Evolutionary conservation across 1,284 basidiomycete species (phyloP).

Genomic region (Pseudozyma tsukubaensis): DNA sequence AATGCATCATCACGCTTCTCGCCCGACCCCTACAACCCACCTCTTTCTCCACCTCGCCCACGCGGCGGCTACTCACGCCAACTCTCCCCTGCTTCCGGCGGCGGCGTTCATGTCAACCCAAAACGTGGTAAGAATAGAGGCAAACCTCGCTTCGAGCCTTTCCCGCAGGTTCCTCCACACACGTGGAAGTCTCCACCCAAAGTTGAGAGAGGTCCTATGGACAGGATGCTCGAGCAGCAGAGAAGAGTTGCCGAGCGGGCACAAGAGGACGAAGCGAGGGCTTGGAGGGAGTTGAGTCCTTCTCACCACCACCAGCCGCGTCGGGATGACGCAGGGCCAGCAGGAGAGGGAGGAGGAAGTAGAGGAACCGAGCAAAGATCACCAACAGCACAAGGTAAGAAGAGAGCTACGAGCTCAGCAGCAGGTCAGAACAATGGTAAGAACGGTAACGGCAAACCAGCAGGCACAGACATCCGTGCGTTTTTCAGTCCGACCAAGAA

Average conservation of each 20-base stretch:
- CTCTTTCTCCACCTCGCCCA: slow-evolving; percentile 45
- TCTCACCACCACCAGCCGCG: background rate
- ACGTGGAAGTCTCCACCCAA: slow-evolving; percentile 20
- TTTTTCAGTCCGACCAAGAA: slow-evolving; percentile 39
- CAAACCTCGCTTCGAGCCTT: slow-evolving; percentile 34
- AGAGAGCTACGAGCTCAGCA: background rate
- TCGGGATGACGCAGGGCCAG: background rate
- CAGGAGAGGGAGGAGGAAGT: background rate
- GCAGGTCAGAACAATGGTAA: background rate
- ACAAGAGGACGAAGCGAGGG: slow-evolving; percentile 10
- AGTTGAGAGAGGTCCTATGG: slow-evolving; percentile 22
- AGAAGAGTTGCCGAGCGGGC: slow-evolving; percentile 6
- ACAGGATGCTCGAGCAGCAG: slow-evolving; percentile 26
- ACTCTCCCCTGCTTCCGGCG: slow-evolving; percentile 31
- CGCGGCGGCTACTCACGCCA: slow-evolving; percentile 43
- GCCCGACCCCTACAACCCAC: slow-evolving; percentile 57
- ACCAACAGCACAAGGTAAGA: background rate
- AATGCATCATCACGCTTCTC: slow-evolving; percentile 38
- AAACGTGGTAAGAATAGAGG: slow-evolving; percentile 18
- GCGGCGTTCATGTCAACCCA: slow-evolving; percentile 39
- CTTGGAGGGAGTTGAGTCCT: slow-evolving; percentile 20
- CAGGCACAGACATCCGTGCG: slow-evolving; percentile 30
- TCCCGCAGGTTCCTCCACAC: slow-evolving; percentile 35
- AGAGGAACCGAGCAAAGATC: background rate
- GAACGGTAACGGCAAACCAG: slow-evolving; percentile 4